Evolutionary conservation across 176 grass and related monocot species (phyloP), one percentile per base, ranked within the genome.

Genomic region (Zoysia japonica): DNA sequence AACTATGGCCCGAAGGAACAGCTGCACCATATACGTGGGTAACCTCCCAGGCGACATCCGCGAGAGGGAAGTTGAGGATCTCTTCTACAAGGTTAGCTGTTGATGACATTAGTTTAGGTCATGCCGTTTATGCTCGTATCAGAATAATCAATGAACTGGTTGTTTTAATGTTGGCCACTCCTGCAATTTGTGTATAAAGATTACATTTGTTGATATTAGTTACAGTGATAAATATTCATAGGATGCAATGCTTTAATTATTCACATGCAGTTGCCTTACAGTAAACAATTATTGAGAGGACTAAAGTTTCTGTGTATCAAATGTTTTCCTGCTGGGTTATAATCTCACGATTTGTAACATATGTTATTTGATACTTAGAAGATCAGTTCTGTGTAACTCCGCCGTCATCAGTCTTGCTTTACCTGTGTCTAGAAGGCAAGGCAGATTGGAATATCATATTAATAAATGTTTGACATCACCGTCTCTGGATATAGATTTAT

Each of bases 31-130:
- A 72, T 97, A 92, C n/a, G 91, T 94, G n/a, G 89, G 94, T 11
- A 94, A 97, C 37, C 94, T 97, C 82, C 94, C 94, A 0, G 87
- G 90, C 0, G 91, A 94, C 80, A 87, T 94, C 56, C 87, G 91
- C 7, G 87, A 94, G 80, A 89, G 80, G 9, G 94, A 97, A 61
- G 90, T 97, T 3, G 91, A 93, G 68, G 91, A 93, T 90, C 76
- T 97, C 61, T 97, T 97, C 74, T 90, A 91, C 87, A 97, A 97
- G 89, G 87, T 93, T 8, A 77, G 78, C 28, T 41, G 9, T 71
- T 81, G 6, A 19, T 12, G n/a, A 3, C 16, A 68, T 80, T 17
- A 9, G 14, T 45, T 38, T 44, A 35, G 47, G 8, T 39, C 15
- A 2, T 65, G 77, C 60, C 3, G 12, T 65, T 2, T 28, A 36